These are phyloP conservation scores for Poa annua DNA, from an alignment of 176 grass and related monocot species.

Conservation along the genomic window DNA sequence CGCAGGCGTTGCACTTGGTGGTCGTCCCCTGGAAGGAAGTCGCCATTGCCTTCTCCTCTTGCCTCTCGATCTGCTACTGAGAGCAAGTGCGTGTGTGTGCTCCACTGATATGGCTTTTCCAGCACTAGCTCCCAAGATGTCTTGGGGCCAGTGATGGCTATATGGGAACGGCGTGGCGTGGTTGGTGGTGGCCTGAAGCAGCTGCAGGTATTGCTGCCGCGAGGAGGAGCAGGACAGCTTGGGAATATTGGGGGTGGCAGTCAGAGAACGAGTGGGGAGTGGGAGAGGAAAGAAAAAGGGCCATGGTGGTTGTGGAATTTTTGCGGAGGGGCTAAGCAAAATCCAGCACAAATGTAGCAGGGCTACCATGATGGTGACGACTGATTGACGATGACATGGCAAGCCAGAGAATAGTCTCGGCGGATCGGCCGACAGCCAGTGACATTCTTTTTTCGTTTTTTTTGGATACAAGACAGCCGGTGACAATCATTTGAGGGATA, in stretches of 20 bases:
- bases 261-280: neutral
- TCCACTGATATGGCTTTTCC: neutral
- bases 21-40: slow-evolving; percentile 80
- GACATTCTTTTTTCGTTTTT: neutral
- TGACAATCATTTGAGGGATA: slow-evolving; percentile 36
- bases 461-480: neutral
- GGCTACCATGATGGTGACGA: neutral
- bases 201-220: slow-evolving; percentile 46
- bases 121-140: slow-evolving; percentile 13
- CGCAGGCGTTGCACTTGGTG: slow-evolving; percentile 93
- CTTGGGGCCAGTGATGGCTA: slow-evolving; percentile 32
- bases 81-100: neutral
- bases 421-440: neutral
- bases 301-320: slow-evolving; percentile 38
- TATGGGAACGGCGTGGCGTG: slow-evolving; percentile 35
- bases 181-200: slow-evolving; percentile 49
- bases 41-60: slow-evolving; percentile 46
- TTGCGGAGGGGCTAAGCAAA: slow-evolving; percentile 48
- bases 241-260: slow-evolving; percentile 48
- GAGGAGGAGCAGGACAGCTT: slow-evolving; percentile 51
- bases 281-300: neutral
- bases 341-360: slow-evolving; percentile 1
- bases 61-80: neutral
- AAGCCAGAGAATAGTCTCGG: neutral
- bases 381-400: slow-evolving; percentile 28